Percentiles rank a stretch among this genome's conserved stretches.
phyloP scores from a whole-genome alignment of 805 yeast species.

The Blastobotrys parvus region DNA sequence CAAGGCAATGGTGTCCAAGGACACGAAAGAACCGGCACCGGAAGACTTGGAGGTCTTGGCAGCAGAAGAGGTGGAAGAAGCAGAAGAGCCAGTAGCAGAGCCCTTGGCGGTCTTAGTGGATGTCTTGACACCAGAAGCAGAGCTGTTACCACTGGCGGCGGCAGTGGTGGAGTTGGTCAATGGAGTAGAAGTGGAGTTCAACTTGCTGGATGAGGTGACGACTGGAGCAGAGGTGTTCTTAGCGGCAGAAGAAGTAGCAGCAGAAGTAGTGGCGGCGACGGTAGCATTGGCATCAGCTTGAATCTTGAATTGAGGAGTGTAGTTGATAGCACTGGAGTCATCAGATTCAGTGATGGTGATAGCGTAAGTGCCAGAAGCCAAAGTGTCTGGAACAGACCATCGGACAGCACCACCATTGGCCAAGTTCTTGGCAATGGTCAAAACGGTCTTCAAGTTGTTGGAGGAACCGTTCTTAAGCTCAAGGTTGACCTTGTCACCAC shows the following conservation, averaged over 20 bases:
- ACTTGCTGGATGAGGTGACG: constrained; percentile 6
- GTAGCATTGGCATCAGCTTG: constrained; percentile 16
- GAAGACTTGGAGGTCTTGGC: constrained; percentile 4
- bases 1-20: constrained; percentile 7
- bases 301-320: constrained; percentile 28
- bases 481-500: constrained; percentile 27
- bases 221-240: constrained; percentile 6
- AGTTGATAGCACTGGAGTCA: constrained; percentile 26
- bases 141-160: not conserved
- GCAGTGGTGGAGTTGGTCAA: not conserved
- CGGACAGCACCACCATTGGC: constrained; percentile 31
- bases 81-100: constrained; percentile 1
- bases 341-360: constrained; percentile 26
- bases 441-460: constrained; percentile 24
- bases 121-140: constrained; percentile 2
- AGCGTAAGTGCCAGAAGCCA: constrained; percentile 28
- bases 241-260: constrained; percentile 4
- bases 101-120: constrained; percentile 4
- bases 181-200: not conserved
- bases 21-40: constrained; percentile 5
- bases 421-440: constrained; percentile 27
- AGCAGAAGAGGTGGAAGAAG: not conserved
- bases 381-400: constrained; percentile 29
- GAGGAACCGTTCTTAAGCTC: constrained; percentile 27
- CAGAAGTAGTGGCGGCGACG: constrained; percentile 5